Percentiles rank a stretch among this genome's conserved stretches.
phyloP scores from a whole-genome alignment of 1,284 basidiomycete genomes.

The Leccinum solheimii region DNA sequence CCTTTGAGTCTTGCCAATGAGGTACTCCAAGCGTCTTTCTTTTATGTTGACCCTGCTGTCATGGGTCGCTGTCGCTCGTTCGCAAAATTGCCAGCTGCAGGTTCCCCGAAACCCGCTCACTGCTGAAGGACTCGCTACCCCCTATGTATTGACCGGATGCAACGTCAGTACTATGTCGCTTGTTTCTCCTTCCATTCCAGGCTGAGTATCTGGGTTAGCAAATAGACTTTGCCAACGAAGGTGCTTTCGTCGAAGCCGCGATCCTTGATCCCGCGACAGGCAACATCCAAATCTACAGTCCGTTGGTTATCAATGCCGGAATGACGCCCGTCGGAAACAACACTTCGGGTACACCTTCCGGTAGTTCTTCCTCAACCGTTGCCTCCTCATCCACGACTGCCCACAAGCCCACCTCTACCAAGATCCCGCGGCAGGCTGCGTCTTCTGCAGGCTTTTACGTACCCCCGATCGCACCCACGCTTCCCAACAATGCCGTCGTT shows the following conservation, averaged over 20 bases:
- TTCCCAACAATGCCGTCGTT: slow-evolving; percentile 26
- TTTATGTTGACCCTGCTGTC: slow-evolving; percentile 20
- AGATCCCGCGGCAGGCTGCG: slow-evolving; percentile 12
- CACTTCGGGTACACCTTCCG: neutral
- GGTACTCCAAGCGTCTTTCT: slow-evolving; percentile 1
- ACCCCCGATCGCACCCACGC: slow-evolving; percentile 24
- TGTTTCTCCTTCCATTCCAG: neutral
- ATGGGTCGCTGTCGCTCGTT: slow-evolving; percentile 13
- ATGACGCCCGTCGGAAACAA: slow-evolving; percentile 21
- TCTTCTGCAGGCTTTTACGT: slow-evolving; percentile 21
- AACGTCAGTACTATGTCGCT: slow-evolving; percentile 20
- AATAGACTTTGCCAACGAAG: slow-evolving; percentile 29
- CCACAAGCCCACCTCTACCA: neutral
- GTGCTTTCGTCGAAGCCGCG: slow-evolving; percentile 27
- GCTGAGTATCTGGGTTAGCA: slow-evolving; percentile 15
- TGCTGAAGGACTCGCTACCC: slow-evolving; percentile 28
- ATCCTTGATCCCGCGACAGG: slow-evolving; percentile 32
- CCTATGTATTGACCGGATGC: slow-evolving; percentile 29
- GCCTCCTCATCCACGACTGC: neutral
- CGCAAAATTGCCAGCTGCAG: slow-evolving; percentile 26
- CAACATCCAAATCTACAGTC: slow-evolving; percentile 27
- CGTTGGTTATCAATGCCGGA: slow-evolving; percentile 30
- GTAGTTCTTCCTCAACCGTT: neutral
- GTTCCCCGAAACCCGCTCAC: slow-evolving; percentile 26
- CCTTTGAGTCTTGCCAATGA: slow-evolving; percentile 13